Conservation (phyloP, 2,329 filamentous ascomycete genomes). For the Xylogone sp. region DNA sequence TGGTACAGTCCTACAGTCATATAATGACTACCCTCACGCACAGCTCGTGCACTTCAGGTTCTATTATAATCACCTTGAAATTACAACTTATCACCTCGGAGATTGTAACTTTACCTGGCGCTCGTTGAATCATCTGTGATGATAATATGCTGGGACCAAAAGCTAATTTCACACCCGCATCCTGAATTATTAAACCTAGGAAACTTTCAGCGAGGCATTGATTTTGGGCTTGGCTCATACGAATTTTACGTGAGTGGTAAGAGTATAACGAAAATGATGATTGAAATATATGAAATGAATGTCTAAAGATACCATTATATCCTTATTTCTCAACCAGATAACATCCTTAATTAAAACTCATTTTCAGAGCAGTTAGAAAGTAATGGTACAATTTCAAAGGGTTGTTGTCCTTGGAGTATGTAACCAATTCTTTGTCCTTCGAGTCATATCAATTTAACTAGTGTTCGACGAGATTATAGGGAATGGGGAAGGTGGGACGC, state of each 20-base stretch:
- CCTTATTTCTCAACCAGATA: background rate
- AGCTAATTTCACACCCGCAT: background rate
- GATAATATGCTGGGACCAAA: background rate
- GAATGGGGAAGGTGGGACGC: background rate
- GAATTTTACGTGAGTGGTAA: background rate
- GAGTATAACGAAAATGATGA: background rate
- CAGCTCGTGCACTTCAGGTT: too few species aligned
- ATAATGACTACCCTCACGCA: too few species aligned
- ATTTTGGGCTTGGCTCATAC: background rate
- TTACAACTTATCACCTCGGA: too few species aligned
- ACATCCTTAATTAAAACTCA: background rate
- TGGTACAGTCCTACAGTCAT: too few species aligned
- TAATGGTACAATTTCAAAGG: background rate
- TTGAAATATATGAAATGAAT: background rate
- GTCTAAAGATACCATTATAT: background rate
- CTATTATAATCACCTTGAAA: too few species aligned
- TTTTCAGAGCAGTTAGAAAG: background rate
- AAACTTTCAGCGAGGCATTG: background rate
- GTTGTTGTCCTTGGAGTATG: background rate
- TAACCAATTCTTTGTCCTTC: background rate
- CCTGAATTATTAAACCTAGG: background rate
- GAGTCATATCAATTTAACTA: background rate
- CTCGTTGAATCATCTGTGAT: background rate
- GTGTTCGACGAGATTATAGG: background rate
- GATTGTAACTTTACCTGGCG: too few species aligned